Evolutionary conservation across 2,329 filamentous ascomycete species (phyloP), one percentile per base, ranked within the genome.

Genomic region (Alternaria burnsii): DNA sequence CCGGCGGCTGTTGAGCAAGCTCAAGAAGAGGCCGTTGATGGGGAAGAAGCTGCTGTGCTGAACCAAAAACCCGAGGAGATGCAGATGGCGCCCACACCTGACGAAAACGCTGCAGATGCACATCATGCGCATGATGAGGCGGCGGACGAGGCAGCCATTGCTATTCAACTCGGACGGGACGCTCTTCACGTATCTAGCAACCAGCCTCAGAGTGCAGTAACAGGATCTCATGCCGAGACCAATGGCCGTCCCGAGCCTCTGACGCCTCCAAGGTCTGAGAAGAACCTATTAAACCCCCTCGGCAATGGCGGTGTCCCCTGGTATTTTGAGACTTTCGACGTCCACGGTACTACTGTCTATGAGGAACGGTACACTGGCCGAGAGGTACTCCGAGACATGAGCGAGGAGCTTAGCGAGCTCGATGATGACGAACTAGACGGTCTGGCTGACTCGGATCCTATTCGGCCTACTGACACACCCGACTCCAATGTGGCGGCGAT

Each of bases 351-450:
- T 0, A 94, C 90, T 0, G 87, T 94, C 10, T 83, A 91, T 56
- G 90, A 79, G 34, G 91, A 94, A 78, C 85, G 88, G 53, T 92
- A 89, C 84, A 88, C 87, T 0, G 91, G 89, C 2, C 85, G 89
- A 34, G 91, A 94, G 56, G 88, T 91, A n/a, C 81, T 88, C 67
- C 84, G 88, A 30, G 87, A 84, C 14, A 88, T 94, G 78, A 96
- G 92, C 71, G 94, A 97, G 78, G 92, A 94, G 69, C 84, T 97
- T 22, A 96, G 91, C 58, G 94, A 97, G 74, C 88, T 97, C 75
- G 94, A 97, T 70, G 94, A 97, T 66, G 93, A 96, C 52, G 92
- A 94, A 79, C 83, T 97, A 59, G 89, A 91, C 71, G 92, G 90
- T 18, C 70, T 79, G 26, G 77, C 76, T 36, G 76, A 74, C 48